Evolutionary conservation across 140 eudicot genomes (phyloP).

Genomic region (Flaveria floridana): DNA sequence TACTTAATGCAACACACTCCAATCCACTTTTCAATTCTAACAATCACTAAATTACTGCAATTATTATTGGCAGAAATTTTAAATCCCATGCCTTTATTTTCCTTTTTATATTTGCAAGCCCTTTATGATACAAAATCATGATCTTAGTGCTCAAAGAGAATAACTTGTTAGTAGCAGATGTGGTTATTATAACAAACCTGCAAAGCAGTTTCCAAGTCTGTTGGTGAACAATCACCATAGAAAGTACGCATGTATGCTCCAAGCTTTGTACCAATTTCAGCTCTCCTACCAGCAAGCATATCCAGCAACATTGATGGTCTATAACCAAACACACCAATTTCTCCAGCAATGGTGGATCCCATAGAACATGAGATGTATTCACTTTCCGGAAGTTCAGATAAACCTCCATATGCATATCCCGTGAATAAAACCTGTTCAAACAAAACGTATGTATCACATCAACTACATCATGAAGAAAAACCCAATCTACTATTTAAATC

Average conservation of each 20-base stretch:
- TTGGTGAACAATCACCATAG: conserved; percentile 93
- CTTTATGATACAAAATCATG: conserved; percentile 3
- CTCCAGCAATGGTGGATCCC: conserved; percentile 95
- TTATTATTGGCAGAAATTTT: background rate
- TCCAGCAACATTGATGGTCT: conserved; percentile 83
- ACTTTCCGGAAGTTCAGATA: conserved; percentile 84
- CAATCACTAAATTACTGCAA: background rate
- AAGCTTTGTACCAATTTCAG: conserved; percentile 86
- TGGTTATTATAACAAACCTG: conserved; percentile 53
- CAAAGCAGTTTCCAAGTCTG: conserved; percentile 93
- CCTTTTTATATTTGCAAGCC: background rate
- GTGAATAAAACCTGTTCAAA: conserved; percentile 72
- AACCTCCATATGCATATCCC: conserved; percentile 92
- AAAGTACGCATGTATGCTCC: conserved; percentile 94
- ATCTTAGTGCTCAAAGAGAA: conserved; percentile 5
- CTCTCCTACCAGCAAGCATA: conserved; percentile 99
- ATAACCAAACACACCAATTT: conserved; percentile 86
- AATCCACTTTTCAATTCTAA: background rate
- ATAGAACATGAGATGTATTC: conserved; percentile 86
- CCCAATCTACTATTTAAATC: conserved; percentile 1
- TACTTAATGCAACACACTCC: background rate
- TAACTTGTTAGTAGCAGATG: conserved; percentile 19
- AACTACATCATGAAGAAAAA: background rate
- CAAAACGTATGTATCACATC: conserved; percentile 28
- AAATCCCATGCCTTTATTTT: background rate